A percentile compares a stretch with the other conserved stretches of the same genome.
phyloP scores from a whole-genome alignment of 2,329 filamentous ascomycete genomes.

The Epicoccum nigrum region DNA sequence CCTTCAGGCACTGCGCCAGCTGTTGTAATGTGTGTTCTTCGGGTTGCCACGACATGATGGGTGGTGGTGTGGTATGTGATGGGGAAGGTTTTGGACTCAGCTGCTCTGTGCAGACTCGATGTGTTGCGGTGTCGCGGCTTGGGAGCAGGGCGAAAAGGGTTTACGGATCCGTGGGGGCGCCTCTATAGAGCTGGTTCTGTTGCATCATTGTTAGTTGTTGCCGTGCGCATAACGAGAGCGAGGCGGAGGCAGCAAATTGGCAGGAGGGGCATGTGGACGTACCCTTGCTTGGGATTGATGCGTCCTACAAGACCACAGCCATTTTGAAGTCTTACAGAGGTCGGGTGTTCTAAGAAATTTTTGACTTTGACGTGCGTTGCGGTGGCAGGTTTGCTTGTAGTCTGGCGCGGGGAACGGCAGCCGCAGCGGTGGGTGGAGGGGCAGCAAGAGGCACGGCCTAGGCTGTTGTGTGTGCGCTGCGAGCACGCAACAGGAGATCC shows the following conservation, averaged over 20 bases:
- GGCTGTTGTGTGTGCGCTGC: conserved; percentile 26
- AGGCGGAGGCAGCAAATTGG: conserved; percentile 23
- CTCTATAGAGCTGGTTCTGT: conserved; percentile 40
- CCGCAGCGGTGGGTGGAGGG: conserved; percentile 24
- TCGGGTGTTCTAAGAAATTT: conserved; percentile 19
- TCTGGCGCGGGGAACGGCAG: conserved; percentile 38
- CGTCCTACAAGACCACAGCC: conserved; percentile 42
- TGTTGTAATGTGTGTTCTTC: conserved; percentile 85
- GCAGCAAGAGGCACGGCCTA: conserved; percentile 13
- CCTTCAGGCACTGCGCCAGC: conserved; percentile 85
- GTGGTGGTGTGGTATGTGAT: conserved; percentile 22
- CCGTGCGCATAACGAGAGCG: conserved; percentile 25
- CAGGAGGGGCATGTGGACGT: conserved; percentile 33
- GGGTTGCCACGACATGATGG: conserved; percentile 88
- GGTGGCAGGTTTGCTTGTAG: conserved; percentile 40
- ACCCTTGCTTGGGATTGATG: conserved; percentile 39
- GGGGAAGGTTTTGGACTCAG: conserved; percentile 16
- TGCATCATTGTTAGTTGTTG: conserved; percentile 43
- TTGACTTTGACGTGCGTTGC: conserved; percentile 31
- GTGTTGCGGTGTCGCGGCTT: conserved; percentile 2
- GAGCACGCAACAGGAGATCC: conserved; percentile 26
- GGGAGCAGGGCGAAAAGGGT: conserved; percentile 5
- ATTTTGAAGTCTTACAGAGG: conserved; percentile 33
- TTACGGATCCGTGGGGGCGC: conserved; percentile 27
- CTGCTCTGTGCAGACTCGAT: conserved; percentile 5